Percentiles rank a stretch among this genome's conserved stretches.
Conservation (phyloP, 2,329 filamentous ascomycete species). For the Periconia digitata region DNA sequence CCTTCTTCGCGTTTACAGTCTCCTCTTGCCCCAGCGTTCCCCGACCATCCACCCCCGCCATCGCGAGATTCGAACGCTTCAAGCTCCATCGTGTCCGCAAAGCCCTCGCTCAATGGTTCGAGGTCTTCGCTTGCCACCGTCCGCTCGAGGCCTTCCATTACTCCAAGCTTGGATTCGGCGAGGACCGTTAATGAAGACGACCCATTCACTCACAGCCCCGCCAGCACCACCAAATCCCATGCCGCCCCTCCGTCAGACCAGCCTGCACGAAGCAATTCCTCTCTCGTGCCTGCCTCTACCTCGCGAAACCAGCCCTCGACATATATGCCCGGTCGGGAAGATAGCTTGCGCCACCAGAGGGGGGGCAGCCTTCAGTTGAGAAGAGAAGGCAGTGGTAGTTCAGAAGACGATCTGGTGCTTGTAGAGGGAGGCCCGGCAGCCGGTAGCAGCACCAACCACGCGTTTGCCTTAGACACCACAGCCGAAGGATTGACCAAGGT, state of each 20-base stretch:
- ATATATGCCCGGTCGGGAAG: slow-evolving; percentile 22
- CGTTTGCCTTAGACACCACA: slow-evolving; percentile 21
- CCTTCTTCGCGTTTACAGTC: slow-evolving; percentile 43
- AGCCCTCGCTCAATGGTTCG: slow-evolving; percentile 35
- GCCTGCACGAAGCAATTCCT: slow-evolving; percentile 11
- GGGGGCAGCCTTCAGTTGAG: slow-evolving; percentile 26
- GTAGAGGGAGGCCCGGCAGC: slow-evolving; percentile 26
- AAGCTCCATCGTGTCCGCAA: slow-evolving; percentile 28
- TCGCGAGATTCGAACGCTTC: slow-evolving; percentile 39
- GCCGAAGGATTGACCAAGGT: slow-evolving; percentile 24
- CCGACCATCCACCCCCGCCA: slow-evolving; percentile 34
- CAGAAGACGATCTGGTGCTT: slow-evolving; percentile 32
- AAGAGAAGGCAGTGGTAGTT: slow-evolving; percentile 34
- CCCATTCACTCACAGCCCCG: slow-evolving; percentile 25
- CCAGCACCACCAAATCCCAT: slow-evolving; percentile 25
- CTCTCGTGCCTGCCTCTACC: slow-evolving; percentile 16
- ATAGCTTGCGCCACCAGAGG: slow-evolving; percentile 17
- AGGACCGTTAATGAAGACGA: slow-evolving; percentile 28
- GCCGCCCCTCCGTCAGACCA: slow-evolving; percentile 19
- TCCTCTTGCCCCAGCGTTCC: slow-evolving; percentile 38
- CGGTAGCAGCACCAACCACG: slow-evolving; percentile 24
- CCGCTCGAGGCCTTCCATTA: slow-evolving; percentile 32
- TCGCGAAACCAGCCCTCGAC: slow-evolving; percentile 17
- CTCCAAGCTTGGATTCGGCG: slow-evolving; percentile 22
- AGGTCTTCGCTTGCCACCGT: slow-evolving; percentile 29